These are phyloP conservation scores for Quercus engelmannii DNA, from an alignment of 306 rosid species.

Conservation along the genomic window DNA sequence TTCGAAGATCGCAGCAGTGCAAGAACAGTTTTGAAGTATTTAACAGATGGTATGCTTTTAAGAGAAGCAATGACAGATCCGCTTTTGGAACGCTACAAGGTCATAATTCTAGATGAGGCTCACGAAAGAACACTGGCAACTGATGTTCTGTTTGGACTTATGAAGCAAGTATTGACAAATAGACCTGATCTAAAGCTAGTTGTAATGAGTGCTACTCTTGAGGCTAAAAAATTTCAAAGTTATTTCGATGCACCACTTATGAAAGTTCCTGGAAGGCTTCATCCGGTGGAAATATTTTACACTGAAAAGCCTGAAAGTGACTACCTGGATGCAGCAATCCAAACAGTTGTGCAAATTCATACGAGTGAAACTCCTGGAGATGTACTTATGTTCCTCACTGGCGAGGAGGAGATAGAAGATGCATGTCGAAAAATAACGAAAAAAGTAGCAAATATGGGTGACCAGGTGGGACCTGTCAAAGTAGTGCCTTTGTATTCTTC, in stretches of 20 bases:
- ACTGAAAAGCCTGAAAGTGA: conserved; percentile 94
- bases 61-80: conserved; percentile 98
- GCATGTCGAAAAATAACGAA: conserved; percentile 87
- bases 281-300: conserved; percentile 89
- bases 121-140: conserved; percentile 98
- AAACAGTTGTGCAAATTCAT: conserved; percentile 95
- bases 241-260: conserved; percentile 92
- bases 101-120: conserved; percentile 91
- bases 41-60: conserved; percentile 95
- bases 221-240: conserved; percentile 97
- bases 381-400: conserved; percentile 88
- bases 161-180: conserved; percentile 86
- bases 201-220: conserved; percentile 97
- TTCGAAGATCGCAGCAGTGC: conserved; percentile 93
- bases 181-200: conserved; percentile 91
- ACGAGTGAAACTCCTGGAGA: conserved; percentile 81
- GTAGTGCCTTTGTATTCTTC: conserved; percentile 86
- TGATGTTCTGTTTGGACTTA: conserved; percentile 89
- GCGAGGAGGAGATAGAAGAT: conserved; percentile 98
- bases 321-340: conserved; percentile 86
- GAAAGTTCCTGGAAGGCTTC: conserved; percentile 98
- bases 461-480: conserved; percentile 94
- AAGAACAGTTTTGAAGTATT: conserved; percentile 85
- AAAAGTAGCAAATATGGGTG: conserved; percentile 73
- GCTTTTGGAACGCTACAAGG: conserved; percentile 83